Evolutionary conservation across 176 grass and related monocot species (phyloP), one percentile per base, ranked within the genome.

Genomic region (Avena sativa): DNA sequence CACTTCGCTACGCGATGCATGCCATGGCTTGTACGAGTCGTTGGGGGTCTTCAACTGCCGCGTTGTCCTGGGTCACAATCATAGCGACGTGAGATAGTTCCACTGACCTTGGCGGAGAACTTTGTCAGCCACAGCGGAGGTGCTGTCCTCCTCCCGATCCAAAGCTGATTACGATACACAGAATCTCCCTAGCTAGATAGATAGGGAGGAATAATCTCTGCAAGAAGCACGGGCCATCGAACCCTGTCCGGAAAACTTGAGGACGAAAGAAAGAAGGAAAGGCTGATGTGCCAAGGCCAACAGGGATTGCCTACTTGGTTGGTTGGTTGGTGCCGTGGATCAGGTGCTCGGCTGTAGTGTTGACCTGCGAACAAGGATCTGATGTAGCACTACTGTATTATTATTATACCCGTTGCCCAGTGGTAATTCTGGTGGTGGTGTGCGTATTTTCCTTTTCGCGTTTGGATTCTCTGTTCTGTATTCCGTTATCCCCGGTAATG

Each of bases 81-180:
- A 86, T 86, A 21, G 12, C 16, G 78, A 43, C 12, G 48, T 78
- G 61, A 21, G 79, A 83, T 76, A 43, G 77, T 85, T 80, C 26
- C 88, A 89, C 88, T 81, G 59, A 51, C 20, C 51, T 81, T 76
- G 83, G 78, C 47, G 16, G 16, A 19, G 19, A 57, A 57, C 55
- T 19, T 20, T 20, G 55, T 57, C 17, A 19, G 0, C 77, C 46
- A 17, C 0, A 23, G 74, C 46, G 17, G 1, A 36, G 74, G 74
- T 38, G 25, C 52, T 67, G 20, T 63, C 16, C 68, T n/a, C 38
- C 69, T 72, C 66, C 56, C 19, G 1, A 53, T 66, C 79, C 26
- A 15, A 49, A 82, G 62, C 71, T 68, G 14, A 79, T 7, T 7
- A 78, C 11, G 53, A 57, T 19, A 43, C 17, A 28, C 20, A 60